Evolutionary conservation across 2,329 filamentous ascomycete genomes (phyloP).

Genomic region (Coniochaeta hoffmannii): DNA sequence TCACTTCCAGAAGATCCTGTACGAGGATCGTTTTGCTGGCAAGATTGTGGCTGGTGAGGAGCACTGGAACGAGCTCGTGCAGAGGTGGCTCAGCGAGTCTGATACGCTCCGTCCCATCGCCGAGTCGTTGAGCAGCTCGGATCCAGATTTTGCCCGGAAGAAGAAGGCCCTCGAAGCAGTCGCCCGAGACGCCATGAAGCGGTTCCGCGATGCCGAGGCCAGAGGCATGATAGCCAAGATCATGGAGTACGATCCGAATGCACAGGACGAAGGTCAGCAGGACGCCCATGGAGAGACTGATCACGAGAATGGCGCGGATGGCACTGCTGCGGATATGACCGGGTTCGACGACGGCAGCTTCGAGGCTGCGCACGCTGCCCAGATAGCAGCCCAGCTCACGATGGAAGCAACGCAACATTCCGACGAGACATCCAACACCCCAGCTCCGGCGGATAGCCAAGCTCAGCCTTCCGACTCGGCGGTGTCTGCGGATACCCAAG

Average conservation of each 20-base stretch:
- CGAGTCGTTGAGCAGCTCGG: constrained; percentile 33
- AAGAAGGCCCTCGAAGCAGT: constrained; percentile 62
- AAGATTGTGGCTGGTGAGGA: constrained; percentile 66
- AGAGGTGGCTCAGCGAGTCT: constrained; percentile 56
- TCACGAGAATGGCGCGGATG: background rate
- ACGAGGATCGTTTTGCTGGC: constrained; percentile 59
- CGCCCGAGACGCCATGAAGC: constrained; percentile 70
- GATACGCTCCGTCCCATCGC: constrained; percentile 48
- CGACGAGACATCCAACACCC: too few relatives aligned
- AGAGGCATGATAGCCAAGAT: constrained; percentile 23
- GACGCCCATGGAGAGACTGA: background rate
- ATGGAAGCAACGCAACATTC: background rate
- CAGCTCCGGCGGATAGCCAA: background rate
- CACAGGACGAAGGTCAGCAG: constrained; percentile 17
- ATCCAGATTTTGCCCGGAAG: constrained; percentile 47
- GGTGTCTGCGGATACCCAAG: background rate
- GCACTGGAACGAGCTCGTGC: constrained; percentile 64
- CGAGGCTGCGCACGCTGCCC: background rate
- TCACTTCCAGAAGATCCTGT: constrained; percentile 59
- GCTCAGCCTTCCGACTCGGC: background rate
- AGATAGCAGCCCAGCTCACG: background rate
- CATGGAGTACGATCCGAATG: constrained; percentile 21
- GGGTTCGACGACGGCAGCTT: background rate
- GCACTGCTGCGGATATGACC: background rate
- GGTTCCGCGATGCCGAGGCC: constrained; percentile 59